Evolutionary conservation across 225 moss, liverwort and hornwort genomes (phyloP).

Genomic region (Bryum argenteum): DNA sequence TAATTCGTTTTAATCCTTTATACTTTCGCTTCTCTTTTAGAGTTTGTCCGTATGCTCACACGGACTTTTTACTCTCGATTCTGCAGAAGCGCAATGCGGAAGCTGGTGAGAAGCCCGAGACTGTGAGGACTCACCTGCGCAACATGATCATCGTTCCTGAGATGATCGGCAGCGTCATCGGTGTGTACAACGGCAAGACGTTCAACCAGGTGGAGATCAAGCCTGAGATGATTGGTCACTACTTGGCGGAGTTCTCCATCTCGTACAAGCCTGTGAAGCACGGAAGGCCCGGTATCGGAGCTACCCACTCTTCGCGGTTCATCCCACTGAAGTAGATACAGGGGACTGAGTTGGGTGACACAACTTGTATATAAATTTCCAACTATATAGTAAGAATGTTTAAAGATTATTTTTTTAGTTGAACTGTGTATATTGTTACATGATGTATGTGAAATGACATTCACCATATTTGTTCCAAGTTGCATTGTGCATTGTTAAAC

Average conservation of each 20-base stretch:
- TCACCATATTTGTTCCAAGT: too few species aligned
- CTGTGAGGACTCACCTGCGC: slow-evolving; percentile 61
- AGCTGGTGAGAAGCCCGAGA: slow-evolving; percentile 65
- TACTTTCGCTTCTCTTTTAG: too few species aligned
- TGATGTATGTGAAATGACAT: too few species aligned
- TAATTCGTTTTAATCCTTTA: too few species aligned
- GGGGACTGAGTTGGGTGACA: slow-evolving; percentile 13
- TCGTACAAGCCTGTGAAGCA: slow-evolving; percentile 69
- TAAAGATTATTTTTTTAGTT: too few species aligned
- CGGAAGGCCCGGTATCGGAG: slow-evolving; percentile 63
- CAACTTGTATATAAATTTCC: too few species aligned
- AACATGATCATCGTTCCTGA: slow-evolving; percentile 85
- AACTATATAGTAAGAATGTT: too few species aligned
- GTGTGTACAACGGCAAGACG: slow-evolving; percentile 82
- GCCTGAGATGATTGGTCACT: slow-evolving; percentile 97
- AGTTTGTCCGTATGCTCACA: too few species aligned
- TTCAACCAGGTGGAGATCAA: slow-evolving; percentile 87
- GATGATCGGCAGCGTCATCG: slow-evolving; percentile 81
- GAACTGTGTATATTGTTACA: too few species aligned
- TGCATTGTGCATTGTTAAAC: too few species aligned
- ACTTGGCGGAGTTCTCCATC: slow-evolving; percentile 87
- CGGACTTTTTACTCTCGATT: not conserved
- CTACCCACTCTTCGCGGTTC: slow-evolving; percentile 69
- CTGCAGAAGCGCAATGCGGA: slow-evolving; percentile 59
- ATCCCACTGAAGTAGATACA: slow-evolving; percentile 62